Conservation (phyloP, 306 rosid genomes). For the Vigna trinervia region DNA sequence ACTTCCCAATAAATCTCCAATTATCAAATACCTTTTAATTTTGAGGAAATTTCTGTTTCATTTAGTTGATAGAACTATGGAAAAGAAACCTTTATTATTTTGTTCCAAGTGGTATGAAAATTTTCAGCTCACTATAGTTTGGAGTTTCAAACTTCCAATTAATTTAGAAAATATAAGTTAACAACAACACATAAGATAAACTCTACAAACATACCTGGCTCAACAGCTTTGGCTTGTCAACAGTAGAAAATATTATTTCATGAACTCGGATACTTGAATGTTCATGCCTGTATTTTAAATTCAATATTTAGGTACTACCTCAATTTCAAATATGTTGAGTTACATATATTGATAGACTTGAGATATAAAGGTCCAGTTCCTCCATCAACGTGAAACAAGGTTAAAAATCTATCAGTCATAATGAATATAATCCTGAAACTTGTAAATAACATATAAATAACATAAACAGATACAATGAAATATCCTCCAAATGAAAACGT, state of each 20-base stretch:
- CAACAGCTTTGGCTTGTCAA: slow-evolving; percentile 97
- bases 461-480: slow-evolving; percentile 22
- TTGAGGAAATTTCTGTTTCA: slow-evolving; percentile 10
- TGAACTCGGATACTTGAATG: slow-evolving; percentile 59
- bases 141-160: slow-evolving; percentile 38
- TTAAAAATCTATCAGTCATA: not conserved
- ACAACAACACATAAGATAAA: slow-evolving; percentile 26
- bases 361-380: slow-evolving; percentile 20
- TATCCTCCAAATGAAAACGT: slow-evolving; percentile 24
- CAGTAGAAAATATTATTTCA: slow-evolving; percentile 91
- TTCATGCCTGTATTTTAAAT: slow-evolving; percentile 74
- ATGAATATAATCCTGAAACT: slow-evolving; percentile 25
- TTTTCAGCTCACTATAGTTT: not conserved
- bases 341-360: slow-evolving; percentile 28
- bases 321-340: slow-evolving; percentile 21
- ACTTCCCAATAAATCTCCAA: slow-evolving; percentile 10
- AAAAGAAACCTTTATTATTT: slow-evolving; percentile 21
- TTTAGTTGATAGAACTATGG: slow-evolving; percentile 16
- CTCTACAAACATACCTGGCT: slow-evolving; percentile 77
- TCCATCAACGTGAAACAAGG: slow-evolving; percentile 22
- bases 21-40: slow-evolving; percentile 18
- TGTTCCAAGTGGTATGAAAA: not conserved
- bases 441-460: not conserved
- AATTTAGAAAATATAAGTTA: slow-evolving; percentile 15
- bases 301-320: not conserved